Evolutionary conservation across 2,329 filamentous ascomycete genomes (phyloP), one percentile per base, ranked within the genome.

Genomic region (Pseudogymnoascus sp.): DNA sequence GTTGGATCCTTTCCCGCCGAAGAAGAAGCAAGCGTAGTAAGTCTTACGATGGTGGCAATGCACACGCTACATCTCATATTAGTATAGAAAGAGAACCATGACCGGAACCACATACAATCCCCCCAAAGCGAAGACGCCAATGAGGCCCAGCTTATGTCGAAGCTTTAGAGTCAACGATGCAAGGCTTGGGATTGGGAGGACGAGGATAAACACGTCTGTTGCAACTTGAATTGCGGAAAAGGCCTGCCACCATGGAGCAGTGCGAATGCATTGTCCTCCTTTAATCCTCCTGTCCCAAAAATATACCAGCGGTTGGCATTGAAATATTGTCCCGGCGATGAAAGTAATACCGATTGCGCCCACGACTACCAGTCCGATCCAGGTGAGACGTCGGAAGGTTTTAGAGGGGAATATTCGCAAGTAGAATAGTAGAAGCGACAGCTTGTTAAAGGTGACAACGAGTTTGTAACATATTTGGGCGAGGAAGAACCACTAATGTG

Each of bases 81-180:
- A 39, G 29, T 31, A 35, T 27, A 13, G n/a, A 13, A 21, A 27
- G 12, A 27, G 3, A 21, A 10, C 4, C 7, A 21, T 17, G 39
- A 44, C 31, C 1, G 27, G 15, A 39, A 62, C 31, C n/a, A 63
- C 74, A 69, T 59, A 75, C 73, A 76, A 76, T 1, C 74, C 70
- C 38, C 79, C 78, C 1, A 79, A 72, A 3, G 73, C 69, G 48
- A 81, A 79, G 75, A 80, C 79, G 35, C 77, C 65, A 0, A 69
- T 67, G 0, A 80, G 72, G 3, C 74, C 74, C 27, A 77, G 63
- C 67, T 80, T 81, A 68, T 78, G 78, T 67, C 74, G 75, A 66
- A 71, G 74, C 13, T 73, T 72, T 2, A 75, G 60, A 21, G 68
- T 63, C 21, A 81, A 66, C 0, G 66, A 67, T 4, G 70, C 63